Evolutionary conservation across 208 protist species (phyloP).

Genomic region (Leishmania lainsoni): DNA sequence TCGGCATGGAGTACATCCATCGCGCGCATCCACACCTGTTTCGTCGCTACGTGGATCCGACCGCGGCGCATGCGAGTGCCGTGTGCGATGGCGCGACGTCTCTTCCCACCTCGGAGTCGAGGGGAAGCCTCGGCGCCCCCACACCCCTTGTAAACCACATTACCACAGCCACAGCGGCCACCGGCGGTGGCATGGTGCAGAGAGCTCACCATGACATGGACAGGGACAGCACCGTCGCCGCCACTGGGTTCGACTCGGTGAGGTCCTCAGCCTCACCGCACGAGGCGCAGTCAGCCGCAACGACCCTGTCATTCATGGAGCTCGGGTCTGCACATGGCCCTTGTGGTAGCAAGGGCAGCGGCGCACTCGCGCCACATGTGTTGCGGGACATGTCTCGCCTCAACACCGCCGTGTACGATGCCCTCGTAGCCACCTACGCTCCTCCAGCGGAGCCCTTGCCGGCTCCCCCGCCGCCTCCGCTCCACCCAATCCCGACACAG

Average conservation of each 20-base stretch:
- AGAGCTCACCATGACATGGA: not conserved
- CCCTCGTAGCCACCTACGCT: constrained; percentile 14
- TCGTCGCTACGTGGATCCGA: constrained; percentile 32
- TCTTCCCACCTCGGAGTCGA: not conserved
- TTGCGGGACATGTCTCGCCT: constrained; percentile 25
- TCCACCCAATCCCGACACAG: not conserved
- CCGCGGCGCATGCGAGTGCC: not conserved
- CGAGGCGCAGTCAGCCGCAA: not conserved
- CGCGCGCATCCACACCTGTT: constrained; percentile 79
- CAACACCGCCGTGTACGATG: constrained; percentile 32
- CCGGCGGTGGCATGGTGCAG: not conserved
- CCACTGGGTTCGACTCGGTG: not conserved
- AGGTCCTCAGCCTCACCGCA: not conserved
- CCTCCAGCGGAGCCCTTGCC: not conserved
- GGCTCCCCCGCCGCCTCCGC: not conserved
- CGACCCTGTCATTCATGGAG: not conserved
- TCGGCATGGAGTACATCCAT: constrained; percentile 68
- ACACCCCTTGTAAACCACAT: not conserved
- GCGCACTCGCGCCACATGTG: not conserved
- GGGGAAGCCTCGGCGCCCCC: not conserved
- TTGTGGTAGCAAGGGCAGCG: not conserved
- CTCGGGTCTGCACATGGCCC: not conserved
- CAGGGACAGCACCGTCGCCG: constrained; percentile 3
- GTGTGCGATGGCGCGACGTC: not conserved
- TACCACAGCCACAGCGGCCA: not conserved